phyloP scores from a whole-genome alignment of 2,329 filamentous ascomycete species.

The Diaporthe citriasiana region DNA sequence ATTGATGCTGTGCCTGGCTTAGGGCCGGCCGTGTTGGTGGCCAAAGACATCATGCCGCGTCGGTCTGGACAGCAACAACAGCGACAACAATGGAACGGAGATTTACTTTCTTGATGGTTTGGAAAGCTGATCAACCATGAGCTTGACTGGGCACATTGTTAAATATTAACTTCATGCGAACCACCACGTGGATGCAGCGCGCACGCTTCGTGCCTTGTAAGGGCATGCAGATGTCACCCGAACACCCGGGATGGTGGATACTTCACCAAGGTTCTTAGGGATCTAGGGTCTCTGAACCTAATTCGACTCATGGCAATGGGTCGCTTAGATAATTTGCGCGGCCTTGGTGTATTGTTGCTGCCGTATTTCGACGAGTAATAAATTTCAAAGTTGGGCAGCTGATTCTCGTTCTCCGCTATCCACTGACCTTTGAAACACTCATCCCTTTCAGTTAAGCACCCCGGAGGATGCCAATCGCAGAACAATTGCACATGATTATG shows the following conservation, averaged over 20 bases:
- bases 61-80: neutral
- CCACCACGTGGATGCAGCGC: constrained; percentile 5
- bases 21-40: neutral
- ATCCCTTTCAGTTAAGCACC: neutral
- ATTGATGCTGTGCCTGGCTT: neutral
- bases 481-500: too few species aligned
- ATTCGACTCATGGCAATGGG: constrained; percentile 6
- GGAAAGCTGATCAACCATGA: neutral
- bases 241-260: constrained; percentile 2
- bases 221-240: neutral
- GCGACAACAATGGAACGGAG: neutral
- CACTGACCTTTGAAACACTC: neutral
- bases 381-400: neutral
- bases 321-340: neutral
- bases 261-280: neutral
- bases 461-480: too few species aligned
- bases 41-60: neutral
- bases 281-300: neutral
- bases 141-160: neutral
- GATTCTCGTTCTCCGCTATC: neutral
- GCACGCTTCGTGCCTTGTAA: neutral
- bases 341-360: neutral
- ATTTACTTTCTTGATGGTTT: neutral
- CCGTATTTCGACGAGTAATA: neutral
- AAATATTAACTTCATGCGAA: constrained; percentile 19